These are phyloP conservation scores for Metschnikowia bowlesiae DNA, from an alignment of 805 yeast genomes.

Conservation along the genomic window DNA sequence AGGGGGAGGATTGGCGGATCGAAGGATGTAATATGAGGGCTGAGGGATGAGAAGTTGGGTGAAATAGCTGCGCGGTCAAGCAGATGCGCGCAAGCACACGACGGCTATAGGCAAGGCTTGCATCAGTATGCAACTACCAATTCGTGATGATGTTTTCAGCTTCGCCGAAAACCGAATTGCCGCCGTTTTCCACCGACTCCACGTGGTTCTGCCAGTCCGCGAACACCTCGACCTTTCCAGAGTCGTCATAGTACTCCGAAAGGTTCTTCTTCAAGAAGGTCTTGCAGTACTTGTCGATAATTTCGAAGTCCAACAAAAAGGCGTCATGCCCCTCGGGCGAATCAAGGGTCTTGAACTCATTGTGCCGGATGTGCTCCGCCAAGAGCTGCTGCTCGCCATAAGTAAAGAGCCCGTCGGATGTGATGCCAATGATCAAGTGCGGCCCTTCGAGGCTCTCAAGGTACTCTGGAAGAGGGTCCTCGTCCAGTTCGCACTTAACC, in stretches of 20 bases:
- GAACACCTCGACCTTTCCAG: conserved; percentile 41
- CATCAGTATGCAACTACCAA: conserved; percentile 51
- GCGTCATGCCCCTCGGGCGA: conserved; percentile 99
- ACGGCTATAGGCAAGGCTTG: neutral
- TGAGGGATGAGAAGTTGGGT: no score
- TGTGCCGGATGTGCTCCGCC: conserved; percentile 68
- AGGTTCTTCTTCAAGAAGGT: conserved; percentile 58
- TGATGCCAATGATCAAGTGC: conserved; percentile 79
- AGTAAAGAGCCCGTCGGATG: conserved; percentile 90
- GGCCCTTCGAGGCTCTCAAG: conserved; percentile 65
- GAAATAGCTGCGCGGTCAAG: no score
- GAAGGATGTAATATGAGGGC: no score
- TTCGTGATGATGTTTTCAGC: conserved; percentile 84
- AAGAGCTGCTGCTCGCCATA: conserved; percentile 84
- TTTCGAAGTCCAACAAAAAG: conserved; percentile 81
- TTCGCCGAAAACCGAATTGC: conserved; percentile 81
- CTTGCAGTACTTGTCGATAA: conserved; percentile 66
- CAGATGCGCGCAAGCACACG: neutral
- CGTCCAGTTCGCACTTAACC: conserved; percentile 28
- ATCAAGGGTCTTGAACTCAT: conserved; percentile 64
- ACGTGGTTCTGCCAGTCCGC: conserved; percentile 40
- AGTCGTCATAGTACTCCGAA: conserved; percentile 49
- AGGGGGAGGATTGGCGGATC: no score
- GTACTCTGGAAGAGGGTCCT: conserved; percentile 42
- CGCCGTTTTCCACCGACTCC: conserved; percentile 39